A percentile compares a stretch with the other conserved stretches of the same genome.
These are phyloP conservation scores for Sarcodon aspratus DNA, from an alignment of 768 basidiomycete genomes.

Conservation along the genomic window DNA sequence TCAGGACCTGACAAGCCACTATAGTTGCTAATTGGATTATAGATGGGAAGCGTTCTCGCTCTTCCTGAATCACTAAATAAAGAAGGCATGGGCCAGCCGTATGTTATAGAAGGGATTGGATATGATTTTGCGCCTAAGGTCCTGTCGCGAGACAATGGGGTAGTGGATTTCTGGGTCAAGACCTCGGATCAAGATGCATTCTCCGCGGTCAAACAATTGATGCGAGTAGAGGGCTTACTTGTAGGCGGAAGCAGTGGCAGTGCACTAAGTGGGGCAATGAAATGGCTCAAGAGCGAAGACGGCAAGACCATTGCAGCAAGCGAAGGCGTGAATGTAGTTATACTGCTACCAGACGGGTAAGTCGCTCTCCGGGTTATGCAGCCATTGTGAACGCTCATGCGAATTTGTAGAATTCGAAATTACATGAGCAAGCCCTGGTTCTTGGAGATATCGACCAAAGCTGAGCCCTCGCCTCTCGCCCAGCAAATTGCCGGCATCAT, in stretches of 20 bases:
- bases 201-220: slow-evolving; percentile 58
- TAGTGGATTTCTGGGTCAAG: slow-evolving; percentile 81
- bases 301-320: slow-evolving; percentile 55
- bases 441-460: slow-evolving; percentile 49
- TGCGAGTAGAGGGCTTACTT: slow-evolving; percentile 79
- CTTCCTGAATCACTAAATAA: slow-evolving; percentile 52
- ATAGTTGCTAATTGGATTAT: slow-evolving; percentile 4
- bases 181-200: slow-evolving; percentile 76
- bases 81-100: slow-evolving; percentile 33
- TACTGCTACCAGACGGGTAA: slow-evolving; percentile 85
- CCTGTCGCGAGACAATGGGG: slow-evolving; percentile 46
- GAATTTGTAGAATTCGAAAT: slow-evolving; percentile 62
- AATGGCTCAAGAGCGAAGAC: slow-evolving; percentile 63
- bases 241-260: slow-evolving; percentile 93
- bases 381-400: background rate
- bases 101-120: slow-evolving; percentile 93
- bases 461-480: slow-evolving; percentile 43
- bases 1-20: background rate
- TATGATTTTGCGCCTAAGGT: slow-evolving; percentile 91
- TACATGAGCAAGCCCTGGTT: slow-evolving; percentile 96
- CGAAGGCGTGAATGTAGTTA: slow-evolving; percentile 76
- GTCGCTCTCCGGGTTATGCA: slow-evolving; percentile 14
- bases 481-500: slow-evolving; percentile 32
- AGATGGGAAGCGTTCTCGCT: slow-evolving; percentile 87
- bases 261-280: slow-evolving; percentile 63